These are phyloP conservation scores for Morella rubra DNA, from an alignment of 306 rosid genomes.

Conservation along the genomic window DNA sequence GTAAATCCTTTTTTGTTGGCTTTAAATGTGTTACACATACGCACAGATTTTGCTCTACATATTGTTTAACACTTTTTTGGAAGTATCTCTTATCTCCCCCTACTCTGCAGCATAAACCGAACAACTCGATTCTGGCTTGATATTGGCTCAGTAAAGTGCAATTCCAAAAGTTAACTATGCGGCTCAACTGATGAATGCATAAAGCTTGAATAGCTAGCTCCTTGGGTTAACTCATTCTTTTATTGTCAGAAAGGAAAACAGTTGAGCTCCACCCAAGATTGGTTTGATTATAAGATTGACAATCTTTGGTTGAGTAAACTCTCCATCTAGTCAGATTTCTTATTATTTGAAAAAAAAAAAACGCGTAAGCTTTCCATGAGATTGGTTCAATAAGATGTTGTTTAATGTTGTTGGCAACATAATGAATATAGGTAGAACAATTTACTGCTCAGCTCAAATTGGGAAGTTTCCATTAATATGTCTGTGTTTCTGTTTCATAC, in stretches of 20 bases:
- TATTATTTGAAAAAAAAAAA: background rate
- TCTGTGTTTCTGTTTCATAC: background rate
- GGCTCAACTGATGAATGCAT: background rate
- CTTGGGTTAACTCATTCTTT: background rate
- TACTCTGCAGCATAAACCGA: background rate
- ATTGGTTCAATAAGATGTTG: background rate
- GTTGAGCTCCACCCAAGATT: background rate
- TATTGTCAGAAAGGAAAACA: background rate
- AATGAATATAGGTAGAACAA: background rate
- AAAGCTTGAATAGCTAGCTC: background rate
- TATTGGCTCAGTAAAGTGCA: background rate
- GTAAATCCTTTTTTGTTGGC: background rate
- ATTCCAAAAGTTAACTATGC: background rate
- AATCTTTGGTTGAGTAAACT: background rate
- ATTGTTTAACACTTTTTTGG: too few relatives aligned
- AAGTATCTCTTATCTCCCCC: background rate
- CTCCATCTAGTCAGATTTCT: background rate
- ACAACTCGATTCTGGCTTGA: background rate
- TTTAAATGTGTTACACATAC: background rate
- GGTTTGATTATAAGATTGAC: background rate
- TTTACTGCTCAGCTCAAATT: background rate
- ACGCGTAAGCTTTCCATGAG: background rate
- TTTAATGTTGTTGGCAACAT: background rate
- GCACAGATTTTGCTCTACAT: background rate
- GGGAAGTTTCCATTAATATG: background rate